Evolutionary conservation across 75 land plant genomes (phyloP).

Genomic region (Pinus taeda): DNA sequence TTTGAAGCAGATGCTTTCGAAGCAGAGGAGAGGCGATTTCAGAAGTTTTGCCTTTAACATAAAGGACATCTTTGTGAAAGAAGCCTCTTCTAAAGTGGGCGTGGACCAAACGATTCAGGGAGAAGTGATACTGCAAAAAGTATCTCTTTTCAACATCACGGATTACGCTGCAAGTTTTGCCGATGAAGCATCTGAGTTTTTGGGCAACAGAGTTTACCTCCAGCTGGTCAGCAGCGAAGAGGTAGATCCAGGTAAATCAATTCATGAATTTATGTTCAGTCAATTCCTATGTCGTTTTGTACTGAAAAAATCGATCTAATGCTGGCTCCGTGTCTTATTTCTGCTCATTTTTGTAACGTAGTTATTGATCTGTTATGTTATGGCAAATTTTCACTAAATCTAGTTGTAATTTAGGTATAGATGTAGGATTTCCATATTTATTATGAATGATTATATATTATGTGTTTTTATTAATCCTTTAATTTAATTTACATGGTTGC

Average conservation of each 20-base stretch:
- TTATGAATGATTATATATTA: too few relatives aligned
- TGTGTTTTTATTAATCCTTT: too few relatives aligned
- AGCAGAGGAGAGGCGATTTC: background rate
- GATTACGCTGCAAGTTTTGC: background rate
- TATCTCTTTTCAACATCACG: background rate
- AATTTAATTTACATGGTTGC: too few relatives aligned
- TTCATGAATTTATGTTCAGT: too few relatives aligned
- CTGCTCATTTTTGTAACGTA: too few relatives aligned
- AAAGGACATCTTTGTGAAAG: background rate
- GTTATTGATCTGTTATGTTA: too few relatives aligned
- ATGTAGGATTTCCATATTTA: too few relatives aligned
- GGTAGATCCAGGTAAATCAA: background rate
- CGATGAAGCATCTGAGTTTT: background rate
- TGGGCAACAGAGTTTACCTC: conserved; percentile 1
- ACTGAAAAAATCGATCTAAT: too few relatives aligned
- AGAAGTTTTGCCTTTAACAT: background rate
- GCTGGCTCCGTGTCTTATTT: too few relatives aligned
- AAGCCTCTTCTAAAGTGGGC: background rate
- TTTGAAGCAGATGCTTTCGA: background rate
- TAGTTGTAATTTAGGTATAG: too few relatives aligned
- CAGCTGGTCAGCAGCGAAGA: background rate
- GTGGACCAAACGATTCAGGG: background rate
- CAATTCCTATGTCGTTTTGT: too few relatives aligned
- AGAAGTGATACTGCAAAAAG: conserved; percentile 1
- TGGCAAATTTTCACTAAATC: too few relatives aligned